Evolutionary conservation across 169 alveolate genomes (phyloP), one percentile per base, ranked within the genome.

Genomic region (Cryptosporidium sp.): DNA sequence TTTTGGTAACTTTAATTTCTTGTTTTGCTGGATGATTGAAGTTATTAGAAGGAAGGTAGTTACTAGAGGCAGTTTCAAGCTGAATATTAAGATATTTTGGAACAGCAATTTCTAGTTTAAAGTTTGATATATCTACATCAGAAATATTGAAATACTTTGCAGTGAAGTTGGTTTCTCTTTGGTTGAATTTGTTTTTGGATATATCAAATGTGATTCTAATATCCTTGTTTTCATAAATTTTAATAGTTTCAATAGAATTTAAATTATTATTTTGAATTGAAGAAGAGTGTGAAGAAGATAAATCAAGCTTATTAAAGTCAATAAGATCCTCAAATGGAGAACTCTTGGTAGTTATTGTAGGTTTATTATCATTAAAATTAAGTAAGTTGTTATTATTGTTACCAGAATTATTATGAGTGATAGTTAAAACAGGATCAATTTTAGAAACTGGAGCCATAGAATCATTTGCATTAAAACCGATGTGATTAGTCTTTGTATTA

Each of bases 1-100:
- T 80, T 80, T 37, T 80, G 35, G 45, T 80, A 12, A 80, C 48
- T 65, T 62, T 80, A 23, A 80, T 62, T 48, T 61, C 58, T 62
- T 80, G 89, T 44, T 14, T 58, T 14, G 33, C 75, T 62, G 89
- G 89, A 35, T 31, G 23, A 26, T 45, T 48, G 16, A n/a, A 42
- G 26, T 80, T 80, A 80, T 80, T 62, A 6, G 69, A 52, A 7
- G 58, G 75, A 16, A 80, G 33, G 37, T 44, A 1, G 37, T 29
- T 65, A 3, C 68, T 62, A 9, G 80, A 42, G 1, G 89, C 89
- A 14, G 62, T 42, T 21, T 42, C 73, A 18, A 80, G 37, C 4
- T 80, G 80, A 65, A 80, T 80, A 44, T 61, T 62, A 14, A 80
- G 62, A 29, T 80, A 80, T 62, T 80, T 80, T 5, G 89, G 89